Percentiles rank a stretch among this genome's conserved stretches.
These are phyloP conservation scores for Pyricularia grisea DNA, from an alignment of 2,329 filamentous ascomycete genomes.

Conservation along the genomic window DNA sequence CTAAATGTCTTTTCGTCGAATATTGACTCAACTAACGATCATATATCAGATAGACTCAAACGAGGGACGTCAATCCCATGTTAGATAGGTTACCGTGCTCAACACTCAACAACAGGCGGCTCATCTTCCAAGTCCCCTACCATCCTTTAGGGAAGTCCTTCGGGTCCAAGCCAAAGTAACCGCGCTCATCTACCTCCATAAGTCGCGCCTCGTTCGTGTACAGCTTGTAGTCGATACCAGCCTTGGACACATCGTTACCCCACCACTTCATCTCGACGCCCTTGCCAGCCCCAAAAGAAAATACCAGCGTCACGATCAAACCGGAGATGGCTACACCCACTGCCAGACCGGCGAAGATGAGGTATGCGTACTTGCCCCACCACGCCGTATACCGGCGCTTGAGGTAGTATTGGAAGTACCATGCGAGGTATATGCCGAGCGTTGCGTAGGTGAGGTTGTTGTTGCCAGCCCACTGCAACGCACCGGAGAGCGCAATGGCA, in stretches of 20 bases:
- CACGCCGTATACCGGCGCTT: slow-evolving; percentile 13
- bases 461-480: slow-evolving; percentile 7
- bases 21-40: background rate
- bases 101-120: background rate
- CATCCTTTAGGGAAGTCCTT: background rate
- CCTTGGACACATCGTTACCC: slow-evolving; percentile 32
- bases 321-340: slow-evolving; percentile 21
- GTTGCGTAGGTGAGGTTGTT: slow-evolving; percentile 13
- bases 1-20: background rate
- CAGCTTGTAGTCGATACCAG: slow-evolving; percentile 17
- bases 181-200: slow-evolving; percentile 5
- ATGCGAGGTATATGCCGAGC: slow-evolving; percentile 11
- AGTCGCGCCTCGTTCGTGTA: background rate
- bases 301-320: slow-evolving; percentile 29
- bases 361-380: slow-evolving; percentile 23
- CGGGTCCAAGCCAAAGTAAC: slow-evolving; percentile 6
- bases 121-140: background rate
- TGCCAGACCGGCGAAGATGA: slow-evolving; percentile 20
- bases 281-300: slow-evolving; percentile 24
- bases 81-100: background rate
- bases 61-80: background rate
- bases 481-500: slow-evolving; percentile 7
- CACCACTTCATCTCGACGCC: slow-evolving; percentile 28
- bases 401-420: slow-evolving; percentile 16
- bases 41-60: background rate